Percentiles rank a stretch among this genome's conserved stretches.
These are phyloP conservation scores for Microcyclosporella mali DNA, from an alignment of 2,329 filamentous ascomycete genomes.

Conservation along the genomic window DNA sequence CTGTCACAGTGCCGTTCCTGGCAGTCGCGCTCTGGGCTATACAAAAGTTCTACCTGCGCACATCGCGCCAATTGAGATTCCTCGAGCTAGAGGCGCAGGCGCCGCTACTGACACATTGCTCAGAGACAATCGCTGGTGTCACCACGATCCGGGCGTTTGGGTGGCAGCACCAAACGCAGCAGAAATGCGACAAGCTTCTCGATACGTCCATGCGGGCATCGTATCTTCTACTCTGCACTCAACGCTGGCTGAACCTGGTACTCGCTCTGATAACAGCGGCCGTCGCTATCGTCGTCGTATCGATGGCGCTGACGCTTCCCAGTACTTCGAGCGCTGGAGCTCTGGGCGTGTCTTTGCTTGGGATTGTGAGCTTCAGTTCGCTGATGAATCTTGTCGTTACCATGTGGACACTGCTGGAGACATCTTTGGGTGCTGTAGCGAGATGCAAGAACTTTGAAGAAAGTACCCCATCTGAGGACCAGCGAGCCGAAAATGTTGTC, in stretches of 20 bases:
- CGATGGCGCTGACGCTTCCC: constrained; percentile 35
- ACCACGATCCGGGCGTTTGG: constrained; percentile 49
- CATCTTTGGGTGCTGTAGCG: constrained; percentile 51
- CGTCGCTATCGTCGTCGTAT: constrained; percentile 20
- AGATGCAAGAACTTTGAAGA: constrained; percentile 50
- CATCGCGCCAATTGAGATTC: constrained; percentile 45
- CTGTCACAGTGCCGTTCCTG: constrained; percentile 37
- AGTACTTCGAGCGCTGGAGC: constrained; percentile 27
- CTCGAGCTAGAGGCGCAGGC: constrained; percentile 49
- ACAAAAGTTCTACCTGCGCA: constrained; percentile 44
- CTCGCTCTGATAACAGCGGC: constrained; percentile 38
- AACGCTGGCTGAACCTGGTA: constrained; percentile 40
- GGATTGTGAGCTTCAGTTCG: constrained; percentile 49
- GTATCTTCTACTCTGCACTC: constrained; percentile 42
- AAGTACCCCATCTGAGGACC: constrained; percentile 41
- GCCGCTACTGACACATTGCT: constrained; percentile 46
- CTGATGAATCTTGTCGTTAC: constrained; percentile 46
- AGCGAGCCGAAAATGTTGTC: constrained; percentile 55
- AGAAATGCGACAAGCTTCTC: constrained; percentile 35
- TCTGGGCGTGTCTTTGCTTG: constrained; percentile 50
- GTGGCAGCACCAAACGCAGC: constrained; percentile 38
- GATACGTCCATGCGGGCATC: constrained; percentile 40
- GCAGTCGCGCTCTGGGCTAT: constrained; percentile 35
- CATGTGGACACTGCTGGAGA: constrained; percentile 54
- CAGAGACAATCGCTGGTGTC: constrained; percentile 45